Evolutionary conservation across 2,329 filamentous ascomycete genomes (phyloP).

Genomic region (Orbilia oligospora): DNA sequence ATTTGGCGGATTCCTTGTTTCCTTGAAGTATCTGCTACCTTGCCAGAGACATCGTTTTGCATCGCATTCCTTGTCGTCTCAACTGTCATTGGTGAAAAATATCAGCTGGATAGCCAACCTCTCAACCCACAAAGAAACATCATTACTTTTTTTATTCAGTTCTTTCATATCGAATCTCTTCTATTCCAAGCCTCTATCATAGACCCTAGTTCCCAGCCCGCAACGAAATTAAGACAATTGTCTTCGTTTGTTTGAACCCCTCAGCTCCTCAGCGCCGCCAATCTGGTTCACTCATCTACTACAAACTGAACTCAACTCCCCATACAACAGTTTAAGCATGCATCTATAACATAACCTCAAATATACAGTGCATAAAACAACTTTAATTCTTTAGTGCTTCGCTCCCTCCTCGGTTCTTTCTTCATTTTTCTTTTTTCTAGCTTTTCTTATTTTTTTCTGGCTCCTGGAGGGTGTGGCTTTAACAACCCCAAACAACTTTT

Average conservation of each 20-base stretch:
- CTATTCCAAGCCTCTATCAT: slow-evolving; percentile 12
- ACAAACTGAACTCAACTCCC: slow-evolving; percentile 24
- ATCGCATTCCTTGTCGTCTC: slow-evolving; percentile 47
- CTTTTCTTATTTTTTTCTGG: slow-evolving; percentile 10
- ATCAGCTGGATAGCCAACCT: slow-evolving; percentile 39
- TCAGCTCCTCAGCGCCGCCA: slow-evolving; percentile 52
- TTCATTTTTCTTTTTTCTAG: slow-evolving; percentile 9
- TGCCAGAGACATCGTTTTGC: slow-evolving; percentile 45
- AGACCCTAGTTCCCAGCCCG: slow-evolving; percentile 44
- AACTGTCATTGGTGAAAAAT: slow-evolving; percentile 41
- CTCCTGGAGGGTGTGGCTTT: slow-evolving; percentile 57
- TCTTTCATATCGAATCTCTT: slow-evolving; percentile 20
- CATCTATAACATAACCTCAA: slow-evolving; percentile 46
- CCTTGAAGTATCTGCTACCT: background rate
- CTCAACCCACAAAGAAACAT: slow-evolving; percentile 34
- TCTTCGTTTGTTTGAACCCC: slow-evolving; percentile 34
- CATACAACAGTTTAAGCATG: slow-evolving; percentile 21
- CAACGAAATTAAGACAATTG: slow-evolving; percentile 52
- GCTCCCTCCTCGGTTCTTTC: slow-evolving; percentile 17
- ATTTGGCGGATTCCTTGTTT: slow-evolving; percentile 29
- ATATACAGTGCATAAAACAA: slow-evolving; percentile 52
- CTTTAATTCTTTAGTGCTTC: slow-evolving; percentile 54
- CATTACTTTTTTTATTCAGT: slow-evolving; percentile 23
- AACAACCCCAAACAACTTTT: slow-evolving; percentile 46
- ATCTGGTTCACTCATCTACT: slow-evolving; percentile 39